phyloP scores from a whole-genome alignment of 768 basidiomycete species.

The Amanita rubescens region DNA sequence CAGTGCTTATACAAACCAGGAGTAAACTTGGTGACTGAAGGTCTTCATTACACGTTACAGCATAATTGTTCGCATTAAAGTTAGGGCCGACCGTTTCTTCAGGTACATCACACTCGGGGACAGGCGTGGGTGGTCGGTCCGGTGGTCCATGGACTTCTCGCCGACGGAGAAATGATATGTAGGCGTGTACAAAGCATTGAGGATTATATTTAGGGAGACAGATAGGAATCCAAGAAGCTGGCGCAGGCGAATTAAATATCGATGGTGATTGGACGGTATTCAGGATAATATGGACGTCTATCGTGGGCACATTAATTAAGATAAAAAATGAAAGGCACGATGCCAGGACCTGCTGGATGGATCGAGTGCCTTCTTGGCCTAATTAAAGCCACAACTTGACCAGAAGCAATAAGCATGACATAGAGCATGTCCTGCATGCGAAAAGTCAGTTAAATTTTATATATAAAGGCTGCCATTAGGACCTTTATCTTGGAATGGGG shows the following conservation, averaged over 20 bases:
- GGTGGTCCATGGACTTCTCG: conserved; percentile 21
- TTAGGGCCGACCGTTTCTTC: conserved; percentile 8
- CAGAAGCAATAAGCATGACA: conserved; percentile 74
- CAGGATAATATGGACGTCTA: conserved; percentile 87
- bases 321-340: not conserved
- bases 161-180: conserved; percentile 64
- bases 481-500: conserved; percentile 80
- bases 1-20: conserved; percentile 74
- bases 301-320: not conserved
- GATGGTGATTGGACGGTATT: conserved; percentile 86
- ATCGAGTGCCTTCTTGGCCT: conserved; percentile 92
- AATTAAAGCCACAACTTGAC: conserved; percentile 77
- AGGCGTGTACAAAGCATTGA: conserved; percentile 84
- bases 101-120: conserved; percentile 8
- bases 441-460: not conserved
- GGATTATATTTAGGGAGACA: conserved; percentile 95
- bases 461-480: too few relatives aligned
- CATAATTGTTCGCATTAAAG: not conserved
- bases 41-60: not conserved
- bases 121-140: conserved; percentile 10
- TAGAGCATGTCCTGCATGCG: conserved; percentile 76
- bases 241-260: conserved; percentile 64
- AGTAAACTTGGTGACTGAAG: conserved; percentile 35
- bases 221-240: conserved; percentile 91
- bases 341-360: conserved; percentile 71